Base-by-base conservation (phyloP, 768 basidiomycete species). In the Chalciporus sphaerocephalus region DNA sequence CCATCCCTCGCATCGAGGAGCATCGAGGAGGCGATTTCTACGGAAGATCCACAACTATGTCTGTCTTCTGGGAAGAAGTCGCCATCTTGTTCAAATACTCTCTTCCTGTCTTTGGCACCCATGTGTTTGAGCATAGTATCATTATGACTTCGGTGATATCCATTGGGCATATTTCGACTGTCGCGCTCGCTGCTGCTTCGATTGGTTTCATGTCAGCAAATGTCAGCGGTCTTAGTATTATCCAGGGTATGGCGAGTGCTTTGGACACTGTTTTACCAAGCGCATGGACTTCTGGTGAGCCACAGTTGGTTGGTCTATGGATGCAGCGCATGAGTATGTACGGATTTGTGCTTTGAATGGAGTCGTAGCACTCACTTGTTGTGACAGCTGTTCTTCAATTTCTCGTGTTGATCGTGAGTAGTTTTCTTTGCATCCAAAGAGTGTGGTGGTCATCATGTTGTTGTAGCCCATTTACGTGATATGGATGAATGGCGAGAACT, bases 261-360 rank as follows among this genome's bases (percentile, higher is more conserved):
- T 78, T 99, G 24, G 96, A 99, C 61, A 94, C 95, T 0, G 76
- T 99, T 59, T 78, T 97, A 2, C 95, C 96, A 0, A 80, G 89
- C 33, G 93, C 95, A 9, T 99, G 89, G 92, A 94, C 96, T 0
- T 92, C 91, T 3, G 60, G 78, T 3, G 81, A 89, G 20, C 95
- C 94, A 0, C 72, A 83, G 5, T 73, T 91, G 0, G 92, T 97
- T 11, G 93, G 93, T 4, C 73, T 95, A 2, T 95, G 92, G 93
- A 70, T 86, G 11, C 91, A 94, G 61, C 73, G 93, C 49, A 93
- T 92, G 89, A 72, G 86, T 87, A 51, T 35, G 48, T 50, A 15
- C n/a, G 8, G 18, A 33, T 2, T 12, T 11, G 1, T 4, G 15
- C 10, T 16, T 11, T 24, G 28, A 4, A 23, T 16, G 21, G n/a